phyloP scores from a whole-genome alignment of 2,329 filamentous ascomycete species.

The Stenocarpella maydis region DNA sequence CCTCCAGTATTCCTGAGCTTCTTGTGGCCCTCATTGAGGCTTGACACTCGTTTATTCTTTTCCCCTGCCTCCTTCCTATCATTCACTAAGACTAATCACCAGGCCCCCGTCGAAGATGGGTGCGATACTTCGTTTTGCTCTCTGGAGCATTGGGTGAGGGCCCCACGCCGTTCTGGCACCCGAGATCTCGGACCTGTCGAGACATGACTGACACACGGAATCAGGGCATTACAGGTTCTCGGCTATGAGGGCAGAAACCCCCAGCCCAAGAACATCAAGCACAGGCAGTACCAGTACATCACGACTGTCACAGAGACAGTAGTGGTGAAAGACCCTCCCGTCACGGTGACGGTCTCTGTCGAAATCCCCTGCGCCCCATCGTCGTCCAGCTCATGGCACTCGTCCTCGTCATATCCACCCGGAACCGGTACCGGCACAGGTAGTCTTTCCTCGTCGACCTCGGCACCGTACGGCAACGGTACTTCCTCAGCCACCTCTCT shows the following conservation, averaged over 20 bases:
- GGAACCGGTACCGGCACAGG: slow-evolving; percentile 25
- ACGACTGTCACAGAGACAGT: slow-evolving; percentile 31
- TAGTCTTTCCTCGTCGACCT: slow-evolving; percentile 5
- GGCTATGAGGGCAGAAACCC: slow-evolving; percentile 18
- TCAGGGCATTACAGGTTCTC: slow-evolving; percentile 31
- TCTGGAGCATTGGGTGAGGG: slow-evolving; percentile 30
- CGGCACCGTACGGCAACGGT: slow-evolving; percentile 31
- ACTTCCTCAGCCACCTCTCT: slow-evolving; percentile 16
- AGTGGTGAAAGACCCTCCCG: slow-evolving; percentile 22
- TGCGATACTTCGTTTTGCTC: slow-evolving; percentile 21
- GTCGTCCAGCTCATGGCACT: not conserved
- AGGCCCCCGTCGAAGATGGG: slow-evolving; percentile 10
- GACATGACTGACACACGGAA: slow-evolving; percentile 33
- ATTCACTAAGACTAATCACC: not conserved
- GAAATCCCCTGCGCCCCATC: slow-evolving; percentile 8
- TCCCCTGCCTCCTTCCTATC: not conserved
- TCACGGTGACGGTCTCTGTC: slow-evolving; percentile 30
- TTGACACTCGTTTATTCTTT: slow-evolving; percentile 28
- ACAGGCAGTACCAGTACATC: slow-evolving; percentile 28
- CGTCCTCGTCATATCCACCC: slow-evolving; percentile 4
- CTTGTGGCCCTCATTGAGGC: slow-evolving; percentile 23
- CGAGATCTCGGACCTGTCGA: not conserved
- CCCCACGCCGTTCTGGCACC: not conserved
- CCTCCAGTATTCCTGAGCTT: slow-evolving; percentile 28
- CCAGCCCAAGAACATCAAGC: slow-evolving; percentile 21